Percentiles rank a stretch among this genome's conserved stretches.
Conservation (phyloP, 1,284 basidiomycete genomes). For the Cryptococcus sp. region DNA sequence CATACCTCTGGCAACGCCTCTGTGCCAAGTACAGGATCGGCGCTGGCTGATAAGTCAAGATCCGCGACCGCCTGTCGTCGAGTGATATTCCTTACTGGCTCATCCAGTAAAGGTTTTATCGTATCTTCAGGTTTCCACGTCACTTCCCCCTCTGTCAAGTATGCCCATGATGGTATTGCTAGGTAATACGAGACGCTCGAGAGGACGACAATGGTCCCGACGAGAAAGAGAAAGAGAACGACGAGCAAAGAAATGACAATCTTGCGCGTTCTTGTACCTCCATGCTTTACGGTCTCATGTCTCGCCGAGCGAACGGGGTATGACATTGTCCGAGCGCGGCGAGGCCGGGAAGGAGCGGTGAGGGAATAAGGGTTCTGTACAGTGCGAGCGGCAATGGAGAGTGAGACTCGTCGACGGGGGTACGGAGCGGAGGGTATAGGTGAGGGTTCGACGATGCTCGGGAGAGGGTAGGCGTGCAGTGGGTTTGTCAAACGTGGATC, state of each 20-base stretch:
- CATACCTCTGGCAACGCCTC: constrained; percentile 19
- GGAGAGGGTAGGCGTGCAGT: not conserved
- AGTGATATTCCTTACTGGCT: constrained; percentile 8
- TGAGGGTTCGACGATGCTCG: not conserved
- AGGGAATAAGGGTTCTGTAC: not conserved
- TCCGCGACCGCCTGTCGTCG: constrained; percentile 8
- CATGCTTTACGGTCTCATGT: not conserved
- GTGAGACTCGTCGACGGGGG: constrained; percentile 14
- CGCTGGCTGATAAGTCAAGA: not conserved
- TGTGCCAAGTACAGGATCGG: constrained; percentile 9
- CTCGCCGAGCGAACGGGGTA: constrained; percentile 2
- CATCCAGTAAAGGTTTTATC: constrained; percentile 21
- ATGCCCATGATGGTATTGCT: constrained; percentile 73
- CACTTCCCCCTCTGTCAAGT: constrained; percentile 76
- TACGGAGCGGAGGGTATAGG: constrained; percentile 4
- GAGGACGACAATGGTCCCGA: constrained; percentile 89
- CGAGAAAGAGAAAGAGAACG: constrained; percentile 77
- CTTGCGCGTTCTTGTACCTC: constrained; percentile 19
- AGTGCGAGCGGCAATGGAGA: constrained; percentile 8
- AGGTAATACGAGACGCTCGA: constrained; percentile 89
- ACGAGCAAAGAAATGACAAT: constrained; percentile 67
- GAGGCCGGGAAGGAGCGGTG: not conserved
- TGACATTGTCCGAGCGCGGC: constrained; percentile 18
- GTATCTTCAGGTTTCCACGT: constrained; percentile 56
- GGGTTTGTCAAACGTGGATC: not conserved